Evolutionary conservation across 164 flowering plant species (phyloP), one percentile per base, ranked within the genome.

Genomic region (Berberis thunbergii): DNA sequence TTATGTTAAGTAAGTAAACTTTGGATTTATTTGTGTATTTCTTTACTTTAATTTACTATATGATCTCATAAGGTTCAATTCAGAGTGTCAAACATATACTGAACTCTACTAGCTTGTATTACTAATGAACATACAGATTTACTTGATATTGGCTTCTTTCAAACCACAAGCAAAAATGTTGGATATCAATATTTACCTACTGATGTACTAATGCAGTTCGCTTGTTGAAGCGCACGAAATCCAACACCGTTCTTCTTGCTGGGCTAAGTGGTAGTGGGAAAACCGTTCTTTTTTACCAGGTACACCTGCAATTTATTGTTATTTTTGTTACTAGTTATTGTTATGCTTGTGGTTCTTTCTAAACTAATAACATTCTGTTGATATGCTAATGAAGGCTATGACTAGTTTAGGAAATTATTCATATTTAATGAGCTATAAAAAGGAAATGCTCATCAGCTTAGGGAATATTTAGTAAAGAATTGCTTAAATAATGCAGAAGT

Each of bases 241-340:
- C 91, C 1, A 84, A 84, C 64, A 88, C 97, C 49, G 72, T 92
- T 62, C 75, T 92, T 44, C 84, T 92, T 38, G 75, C 84, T 64
- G 98, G 98, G 41, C 78, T 89, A 40, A 84, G 85, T 76, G 98
- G 96, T 56, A 81, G 98, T 73, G 98, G 98, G 3, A 92, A 89
- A 70, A 92, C 96, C 43, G 70, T 82, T 73, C 80, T 92, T 38
- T 92, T 86, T 67, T 86, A 88, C 76, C 91, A 87, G 75, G 98
- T 89, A 69, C 67, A 73, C 5, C 41, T 41, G 41, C 12, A 2
- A 26, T 58, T 41, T 58, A 7, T 58, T 58, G 45, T 2, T 9
- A 8, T 43, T 43, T 58, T 26, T 41, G 13, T 10, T 1, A 41
- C 11, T 0, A 2, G 45, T 2, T 57, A 26, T 57, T 60, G 41